Evolutionary conservation across 441 rosid species (phyloP), one percentile per base, ranked within the genome.

Genomic region (Geranium incanum): DNA sequence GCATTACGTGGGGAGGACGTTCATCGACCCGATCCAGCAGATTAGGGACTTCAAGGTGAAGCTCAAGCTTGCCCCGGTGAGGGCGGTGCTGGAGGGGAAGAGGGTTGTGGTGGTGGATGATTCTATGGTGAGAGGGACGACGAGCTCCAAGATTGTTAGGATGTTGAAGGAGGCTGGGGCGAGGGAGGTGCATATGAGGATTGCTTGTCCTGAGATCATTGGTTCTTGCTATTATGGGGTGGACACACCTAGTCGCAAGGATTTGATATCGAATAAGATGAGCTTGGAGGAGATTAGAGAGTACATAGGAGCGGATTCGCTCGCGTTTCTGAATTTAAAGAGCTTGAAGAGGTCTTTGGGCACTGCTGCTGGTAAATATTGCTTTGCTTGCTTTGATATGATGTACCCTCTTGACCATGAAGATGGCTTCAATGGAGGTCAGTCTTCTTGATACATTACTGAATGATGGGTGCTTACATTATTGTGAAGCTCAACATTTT

Each of bases 131-230:
- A 81, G 98, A 80, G 98, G 96, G 33, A 93, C 97, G 2, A 89
- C 97, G 1, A 91, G 95, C 0, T 88, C 95, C 0, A 93, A 93
- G 83, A 93, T 91, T 67, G 96, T 93, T 38, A 78, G 97, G 73
- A 64, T 93, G 81, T 57, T 91, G 36, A 82, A 90, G 72, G 97
- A 91, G 73, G 87, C 97, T 0, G 98, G 96, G 3, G 98, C 96
- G 0, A 93, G 84, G 73, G 98, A 93, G 82, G 93, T 93, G 73
- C 98, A 93, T 68, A 93, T 91, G 97, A 88, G 97, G 84, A 91
- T 93, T 0, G 97, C 98, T 0, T 88, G 97, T 75, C 98, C 98
- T n/a, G 96, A 97, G 13, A 89, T 93, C 0, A 79, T 89, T 0
- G 93, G 86, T 0, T 89, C 98, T 5, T 93, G 98, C 76, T 89